Conservation (phyloP, 2,329 filamentous ascomycete species). For the Meredithiella fracta region DNA sequence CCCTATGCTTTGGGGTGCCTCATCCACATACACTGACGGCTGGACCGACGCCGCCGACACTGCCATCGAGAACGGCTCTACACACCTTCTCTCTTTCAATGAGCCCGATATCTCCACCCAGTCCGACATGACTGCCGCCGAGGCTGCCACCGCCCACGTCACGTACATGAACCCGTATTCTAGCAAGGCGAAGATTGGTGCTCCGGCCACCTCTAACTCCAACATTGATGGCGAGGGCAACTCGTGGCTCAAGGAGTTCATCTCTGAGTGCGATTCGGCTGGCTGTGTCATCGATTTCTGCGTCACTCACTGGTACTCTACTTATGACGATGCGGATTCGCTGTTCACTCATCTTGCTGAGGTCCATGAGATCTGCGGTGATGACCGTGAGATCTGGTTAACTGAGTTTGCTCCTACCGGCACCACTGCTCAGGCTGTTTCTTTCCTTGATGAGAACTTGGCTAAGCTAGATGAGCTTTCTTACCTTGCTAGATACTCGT, state of each 20-base stretch:
- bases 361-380: slow-evolving; percentile 28
- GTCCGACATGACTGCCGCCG: slow-evolving; percentile 36
- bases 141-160: slow-evolving; percentile 37
- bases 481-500: slow-evolving; percentile 40
- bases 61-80: slow-evolving; percentile 37
- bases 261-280: slow-evolving; percentile 31
- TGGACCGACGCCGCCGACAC: slow-evolving; percentile 36
- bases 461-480: slow-evolving; percentile 31
- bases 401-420: slow-evolving; percentile 45
- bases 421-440: slow-evolving; percentile 25
- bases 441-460: slow-evolving; percentile 35
- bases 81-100: slow-evolving; percentile 51
- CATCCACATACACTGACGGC: slow-evolving; percentile 25
- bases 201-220: slow-evolving; percentile 48
- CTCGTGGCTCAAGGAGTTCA: slow-evolving; percentile 37
- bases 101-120: slow-evolving; percentile 49
- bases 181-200: slow-evolving; percentile 36
- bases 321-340: slow-evolving; percentile 27
- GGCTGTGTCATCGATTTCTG: slow-evolving; percentile 43
- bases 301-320: slow-evolving; percentile 48
- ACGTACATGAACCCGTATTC: slow-evolving; percentile 38
- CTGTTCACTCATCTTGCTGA: slow-evolving; percentile 39
- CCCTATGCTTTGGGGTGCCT: slow-evolving; percentile 49
- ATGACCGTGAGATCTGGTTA: slow-evolving; percentile 39
- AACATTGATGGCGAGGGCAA: slow-evolving; percentile 32